A percentile compares a stretch with the other conserved stretches of the same genome.
These are phyloP conservation scores for Fusarium vanettenii DNA, from an alignment of 2,329 filamentous ascomycete species.

Conservation along the genomic window DNA sequence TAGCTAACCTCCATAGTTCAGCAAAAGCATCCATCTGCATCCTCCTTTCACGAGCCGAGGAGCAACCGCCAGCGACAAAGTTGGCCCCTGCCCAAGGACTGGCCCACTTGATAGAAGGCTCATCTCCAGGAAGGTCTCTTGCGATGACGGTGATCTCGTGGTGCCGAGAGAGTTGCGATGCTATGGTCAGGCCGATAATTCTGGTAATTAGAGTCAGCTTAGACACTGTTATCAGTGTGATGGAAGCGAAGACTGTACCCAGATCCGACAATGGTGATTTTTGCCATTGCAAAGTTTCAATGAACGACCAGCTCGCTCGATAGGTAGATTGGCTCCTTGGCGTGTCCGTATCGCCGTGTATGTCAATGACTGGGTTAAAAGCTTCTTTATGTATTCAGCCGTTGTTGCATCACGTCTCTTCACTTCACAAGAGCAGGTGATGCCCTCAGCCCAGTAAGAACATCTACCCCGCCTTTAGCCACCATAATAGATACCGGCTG, in stretches of 20 bases:
- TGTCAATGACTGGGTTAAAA: background rate
- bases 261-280: background rate
- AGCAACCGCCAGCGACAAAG: background rate
- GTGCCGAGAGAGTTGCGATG: background rate
- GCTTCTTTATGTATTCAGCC: background rate
- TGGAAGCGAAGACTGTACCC: background rate
- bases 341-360: background rate
- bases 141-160: conserved; percentile 8
- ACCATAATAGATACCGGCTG: background rate
- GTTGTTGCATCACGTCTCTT: background rate
- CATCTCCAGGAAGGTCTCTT: conserved; percentile 3
- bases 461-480: background rate
- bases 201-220: background rate
- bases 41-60: background rate
- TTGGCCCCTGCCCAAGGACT: conserved; percentile 11
- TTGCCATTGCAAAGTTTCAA: background rate
- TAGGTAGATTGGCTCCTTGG: background rate
- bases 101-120: background rate
- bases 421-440: background rate
- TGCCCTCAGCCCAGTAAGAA: background rate
- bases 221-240: background rate
- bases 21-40: conserved; percentile 3
- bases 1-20: conserved; percentile 1
- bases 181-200: conserved; percentile 10
- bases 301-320: background rate